Conservation (phyloP, 1,139 yeast species). For the Geotrichum klebahnii region DNA sequence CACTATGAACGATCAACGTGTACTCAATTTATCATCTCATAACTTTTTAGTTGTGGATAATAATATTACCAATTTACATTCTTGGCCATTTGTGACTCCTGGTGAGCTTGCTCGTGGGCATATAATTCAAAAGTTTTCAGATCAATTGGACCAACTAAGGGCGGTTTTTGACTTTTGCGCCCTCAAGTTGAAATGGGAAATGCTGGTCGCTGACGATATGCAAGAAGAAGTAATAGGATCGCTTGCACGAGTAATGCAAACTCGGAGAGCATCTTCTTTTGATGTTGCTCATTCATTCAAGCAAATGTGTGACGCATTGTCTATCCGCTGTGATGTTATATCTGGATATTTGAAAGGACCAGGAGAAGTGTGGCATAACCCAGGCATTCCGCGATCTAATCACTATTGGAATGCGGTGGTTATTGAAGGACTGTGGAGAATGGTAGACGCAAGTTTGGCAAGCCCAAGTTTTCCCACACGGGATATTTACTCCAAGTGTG, state of each 20-base stretch:
- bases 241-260: slow-evolving; percentile 37
- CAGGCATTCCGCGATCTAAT: slow-evolving; percentile 53
- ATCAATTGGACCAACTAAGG: slow-evolving; percentile 52
- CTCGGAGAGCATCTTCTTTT: slow-evolving; percentile 57
- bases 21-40: slow-evolving; percentile 25
- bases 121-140: slow-evolving; percentile 10
- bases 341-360: slow-evolving; percentile 83
- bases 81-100: slow-evolving; percentile 41
- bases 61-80: slow-evolving; percentile 30
- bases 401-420: slow-evolving; percentile 87
- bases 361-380: slow-evolving; percentile 47
- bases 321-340: slow-evolving; percentile 70
- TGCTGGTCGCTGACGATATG: slow-evolving; percentile 26
- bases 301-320: slow-evolving; percentile 64
- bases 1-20: slow-evolving; percentile 24
- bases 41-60: slow-evolving; percentile 35
- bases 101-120: slow-evolving; percentile 20
- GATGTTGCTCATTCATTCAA: slow-evolving; percentile 76
- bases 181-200: slow-evolving; percentile 45
- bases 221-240: slow-evolving; percentile 24
- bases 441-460: slow-evolving; percentile 67
- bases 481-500: slow-evolving; percentile 31
- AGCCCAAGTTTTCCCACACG: slow-evolving; percentile 50
- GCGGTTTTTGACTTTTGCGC: slow-evolving; percentile 59
- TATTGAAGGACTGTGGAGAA: slow-evolving; percentile 63